A percentile compares a stretch with the other conserved stretches of the same genome.
Evolutionary conservation across 148 eudicot genomes (phyloP).

Genomic region (Vaccinium macrocarpon): DNA sequence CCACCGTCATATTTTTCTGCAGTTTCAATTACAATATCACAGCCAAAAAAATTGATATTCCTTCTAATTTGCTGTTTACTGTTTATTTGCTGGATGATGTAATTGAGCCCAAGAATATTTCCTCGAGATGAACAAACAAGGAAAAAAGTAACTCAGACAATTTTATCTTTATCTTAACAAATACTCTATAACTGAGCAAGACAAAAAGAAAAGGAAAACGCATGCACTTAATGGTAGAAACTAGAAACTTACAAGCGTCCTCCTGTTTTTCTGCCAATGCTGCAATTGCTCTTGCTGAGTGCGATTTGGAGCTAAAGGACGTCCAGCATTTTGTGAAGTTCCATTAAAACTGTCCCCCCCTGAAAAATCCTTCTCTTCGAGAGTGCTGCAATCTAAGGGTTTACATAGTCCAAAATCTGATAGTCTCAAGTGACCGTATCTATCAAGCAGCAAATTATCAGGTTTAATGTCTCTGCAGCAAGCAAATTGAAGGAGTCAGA

Average conservation of each 20-base stretch:
- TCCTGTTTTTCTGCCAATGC: conserved; percentile 96
- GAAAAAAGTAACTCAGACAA: not conserved
- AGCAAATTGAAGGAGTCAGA: conserved; percentile 15
- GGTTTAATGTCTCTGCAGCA: conserved; percentile 93
- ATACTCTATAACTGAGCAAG: not conserved
- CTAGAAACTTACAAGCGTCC: conserved; percentile 69
- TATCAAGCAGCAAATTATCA: conserved; percentile 95
- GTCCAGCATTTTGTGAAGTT: conserved; percentile 48
- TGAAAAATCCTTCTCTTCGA: conserved; percentile 83
- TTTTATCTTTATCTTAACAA: not conserved
- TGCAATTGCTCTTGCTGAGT: conserved; percentile 95
- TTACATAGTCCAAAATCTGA: conserved; percentile 98
- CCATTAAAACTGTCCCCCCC: conserved; percentile 37
- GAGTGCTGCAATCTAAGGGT: conserved; percentile 91
- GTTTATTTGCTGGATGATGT: not conserved
- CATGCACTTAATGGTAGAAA: not conserved
- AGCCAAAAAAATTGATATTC: not conserved
- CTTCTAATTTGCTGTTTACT: not conserved
- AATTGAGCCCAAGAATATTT: not conserved
- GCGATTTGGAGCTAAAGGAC: conserved; percentile 69
- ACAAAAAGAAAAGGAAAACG: not conserved
- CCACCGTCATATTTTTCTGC: conserved; percentile 3
- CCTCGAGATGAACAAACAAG: conserved; percentile 11
- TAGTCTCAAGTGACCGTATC: conserved; percentile 76
- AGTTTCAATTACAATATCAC: not conserved